Percentiles rank a stretch among this genome's conserved stretches.
phyloP scores from a whole-genome alignment of 805 yeast genomes.

The Barnettozyma sucrosica region DNA sequence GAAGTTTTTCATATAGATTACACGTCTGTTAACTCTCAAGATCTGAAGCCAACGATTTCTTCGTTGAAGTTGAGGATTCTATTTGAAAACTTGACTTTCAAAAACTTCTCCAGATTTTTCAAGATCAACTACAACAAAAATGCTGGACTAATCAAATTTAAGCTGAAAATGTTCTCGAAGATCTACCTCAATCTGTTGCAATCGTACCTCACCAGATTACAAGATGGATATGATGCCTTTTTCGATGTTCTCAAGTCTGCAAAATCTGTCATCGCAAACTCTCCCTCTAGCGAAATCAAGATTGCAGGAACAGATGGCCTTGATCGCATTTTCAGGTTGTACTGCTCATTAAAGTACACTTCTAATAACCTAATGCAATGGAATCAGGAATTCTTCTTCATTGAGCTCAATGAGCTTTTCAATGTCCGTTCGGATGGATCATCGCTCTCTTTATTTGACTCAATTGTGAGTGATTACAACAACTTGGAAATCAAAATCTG shows the following conservation, averaged over 20 bases:
- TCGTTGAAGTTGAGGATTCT: conserved; percentile 38
- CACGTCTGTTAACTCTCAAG: conserved; percentile 30
- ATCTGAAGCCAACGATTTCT: conserved; percentile 36
- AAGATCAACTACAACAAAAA: conserved; percentile 27
- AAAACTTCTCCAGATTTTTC: conserved; percentile 25
- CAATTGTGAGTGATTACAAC: conserved; percentile 26
- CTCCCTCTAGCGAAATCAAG: conserved; percentile 13
- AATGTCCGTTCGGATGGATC: conserved; percentile 16
- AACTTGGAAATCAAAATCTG: conserved; percentile 26
- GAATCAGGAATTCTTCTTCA: conserved; percentile 25
- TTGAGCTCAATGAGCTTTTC: conserved; percentile 21
- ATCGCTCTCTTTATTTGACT: conserved; percentile 26
- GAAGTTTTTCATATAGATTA: conserved; percentile 43
- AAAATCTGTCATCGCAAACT: conserved; percentile 9
- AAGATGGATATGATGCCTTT: conserved; percentile 27
- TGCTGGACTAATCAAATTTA: conserved; percentile 37
- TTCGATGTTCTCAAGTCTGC: conserved; percentile 17
- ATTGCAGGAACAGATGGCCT: conserved; percentile 24
- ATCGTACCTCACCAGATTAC: conserved; percentile 29
- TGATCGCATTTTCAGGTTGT: conserved; percentile 25
- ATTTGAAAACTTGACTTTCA: conserved; percentile 39
- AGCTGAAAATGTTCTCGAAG: conserved; percentile 40
- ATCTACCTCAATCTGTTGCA: conserved; percentile 39
- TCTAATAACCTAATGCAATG: conserved; percentile 18
- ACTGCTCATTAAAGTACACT: conserved; percentile 22